These are phyloP conservation scores for Nymphaea thermarum DNA, from an alignment of 164 flowering plant species.

Conservation along the genomic window DNA sequence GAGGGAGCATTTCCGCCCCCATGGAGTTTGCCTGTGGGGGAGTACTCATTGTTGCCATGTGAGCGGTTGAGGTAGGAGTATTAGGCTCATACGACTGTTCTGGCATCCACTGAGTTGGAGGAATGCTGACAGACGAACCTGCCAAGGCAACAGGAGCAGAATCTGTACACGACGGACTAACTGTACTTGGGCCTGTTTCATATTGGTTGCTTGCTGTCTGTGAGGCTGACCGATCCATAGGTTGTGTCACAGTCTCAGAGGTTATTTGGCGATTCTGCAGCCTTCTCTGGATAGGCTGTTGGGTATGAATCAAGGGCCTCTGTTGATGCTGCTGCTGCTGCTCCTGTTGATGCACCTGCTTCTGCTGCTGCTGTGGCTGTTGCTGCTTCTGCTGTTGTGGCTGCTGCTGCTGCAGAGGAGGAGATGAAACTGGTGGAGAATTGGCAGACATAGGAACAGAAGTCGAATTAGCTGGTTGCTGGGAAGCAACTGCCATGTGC, in stretches of 20 bases:
- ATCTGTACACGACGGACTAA: constrained; percentile 24
- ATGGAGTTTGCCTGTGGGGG: constrained; percentile 12
- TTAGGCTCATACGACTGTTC: constrained; percentile 34
- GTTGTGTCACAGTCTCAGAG: constrained; percentile 28
- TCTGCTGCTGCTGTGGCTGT: constrained; percentile 18
- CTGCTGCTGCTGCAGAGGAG: neutral
- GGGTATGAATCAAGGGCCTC: constrained; percentile 33
- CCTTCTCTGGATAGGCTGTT: constrained; percentile 30
- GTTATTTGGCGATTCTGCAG: constrained; percentile 26
- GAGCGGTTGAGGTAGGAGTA: constrained; percentile 18
- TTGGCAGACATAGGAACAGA: constrained; percentile 14
- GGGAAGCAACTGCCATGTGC: constrained; percentile 10
- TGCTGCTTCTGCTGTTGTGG: constrained; percentile 34
- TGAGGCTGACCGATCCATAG: constrained; percentile 18
- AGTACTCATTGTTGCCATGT: constrained; percentile 24
- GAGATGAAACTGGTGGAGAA: neutral
- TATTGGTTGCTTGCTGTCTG: constrained; percentile 17
- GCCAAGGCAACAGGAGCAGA: constrained; percentile 20
- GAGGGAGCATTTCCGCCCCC: constrained; percentile 23
- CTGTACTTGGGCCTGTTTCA: constrained; percentile 13
- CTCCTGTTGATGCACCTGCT: constrained; percentile 33
- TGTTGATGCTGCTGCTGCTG: constrained; percentile 17
- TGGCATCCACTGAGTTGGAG: constrained; percentile 29
- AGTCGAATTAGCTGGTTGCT: constrained; percentile 21
- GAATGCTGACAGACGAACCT: constrained; percentile 21